phyloP scores from a whole-genome alignment of 1,139 yeast species.

The Saccharomycopsis crataegensis region DNA sequence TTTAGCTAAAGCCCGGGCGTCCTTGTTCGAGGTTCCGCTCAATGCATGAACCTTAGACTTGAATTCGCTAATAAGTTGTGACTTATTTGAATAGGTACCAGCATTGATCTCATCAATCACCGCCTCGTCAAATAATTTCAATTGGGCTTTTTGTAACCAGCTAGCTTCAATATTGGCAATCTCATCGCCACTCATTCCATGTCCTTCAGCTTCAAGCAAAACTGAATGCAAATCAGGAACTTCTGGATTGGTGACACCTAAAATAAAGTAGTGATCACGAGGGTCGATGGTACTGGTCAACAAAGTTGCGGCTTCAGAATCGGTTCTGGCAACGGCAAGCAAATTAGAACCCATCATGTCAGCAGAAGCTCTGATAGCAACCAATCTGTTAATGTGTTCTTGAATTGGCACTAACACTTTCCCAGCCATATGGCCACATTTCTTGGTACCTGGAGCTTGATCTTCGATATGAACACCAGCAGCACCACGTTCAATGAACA shows the following conservation, averaged over 20 bases:
- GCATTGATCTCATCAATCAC: constrained; percentile 75
- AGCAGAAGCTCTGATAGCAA: constrained; percentile 59
- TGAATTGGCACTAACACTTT: constrained; percentile 57
- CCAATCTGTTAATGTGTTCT: constrained; percentile 46
- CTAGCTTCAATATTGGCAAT: constrained; percentile 70
- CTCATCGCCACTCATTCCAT: constrained; percentile 52
- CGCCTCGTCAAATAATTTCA: constrained; percentile 87
- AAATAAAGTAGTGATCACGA: constrained; percentile 46
- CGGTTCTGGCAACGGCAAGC: constrained; percentile 53
- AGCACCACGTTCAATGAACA: constrained; percentile 60
- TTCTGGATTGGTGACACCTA: constrained; percentile 38
- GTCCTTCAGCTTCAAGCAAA: constrained; percentile 36
- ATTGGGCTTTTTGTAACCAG: constrained; percentile 80
- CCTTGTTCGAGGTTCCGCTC: constrained; percentile 66
- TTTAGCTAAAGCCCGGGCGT: constrained; percentile 73
- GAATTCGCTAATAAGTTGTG: constrained; percentile 58
- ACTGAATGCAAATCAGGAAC: constrained; percentile 41
- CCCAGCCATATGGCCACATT: constrained; percentile 60
- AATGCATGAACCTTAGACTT: constrained; percentile 66
- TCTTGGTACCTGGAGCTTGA: constrained; percentile 58
- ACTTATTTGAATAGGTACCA: constrained; percentile 56
- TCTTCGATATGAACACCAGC: constrained; percentile 61
- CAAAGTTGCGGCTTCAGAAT: constrained; percentile 50
- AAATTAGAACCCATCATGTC: constrained; percentile 57
- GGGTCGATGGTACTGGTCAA: constrained; percentile 50